A percentile compares a stretch with the other conserved stretches of the same genome.
These are phyloP conservation scores for Boletellus dicymbophilus DNA, from an alignment of 1,284 basidiomycete genomes.

Conservation along the genomic window DNA sequence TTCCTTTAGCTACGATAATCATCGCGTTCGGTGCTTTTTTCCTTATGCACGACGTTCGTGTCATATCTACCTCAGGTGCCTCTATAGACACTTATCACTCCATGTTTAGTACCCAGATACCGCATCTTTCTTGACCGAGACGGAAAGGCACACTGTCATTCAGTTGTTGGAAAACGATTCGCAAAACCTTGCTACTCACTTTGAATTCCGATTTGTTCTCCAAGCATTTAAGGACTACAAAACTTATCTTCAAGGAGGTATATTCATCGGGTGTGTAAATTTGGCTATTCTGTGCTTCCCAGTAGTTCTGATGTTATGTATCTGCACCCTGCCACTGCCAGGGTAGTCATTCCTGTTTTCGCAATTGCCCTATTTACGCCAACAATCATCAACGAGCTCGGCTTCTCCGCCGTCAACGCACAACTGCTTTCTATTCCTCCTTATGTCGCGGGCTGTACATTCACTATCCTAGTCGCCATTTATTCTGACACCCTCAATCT, in stretches of 20 bases:
- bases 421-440: too few relatives aligned
- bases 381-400: too few relatives aligned
- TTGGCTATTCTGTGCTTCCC: not conserved
- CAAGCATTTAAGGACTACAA: conserved; percentile 47
- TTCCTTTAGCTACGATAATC: conserved; percentile 36
- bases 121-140: conserved; percentile 42
- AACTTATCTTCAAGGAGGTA: conserved; percentile 42
- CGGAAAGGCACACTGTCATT: conserved; percentile 37
- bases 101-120: conserved; percentile 45
- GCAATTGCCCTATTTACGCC: too few relatives aligned
- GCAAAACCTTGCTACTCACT: conserved; percentile 36
- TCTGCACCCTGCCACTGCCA: too few relatives aligned
- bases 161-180: conserved; percentile 41
- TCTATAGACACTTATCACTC: not conserved
- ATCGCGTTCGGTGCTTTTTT: conserved; percentile 39
- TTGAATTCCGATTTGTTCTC: conserved; percentile 36
- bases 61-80: not conserved
- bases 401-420: too few relatives aligned
- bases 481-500: too few relatives aligned
- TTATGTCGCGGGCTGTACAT: too few relatives aligned
- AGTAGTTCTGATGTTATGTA: too few relatives aligned
- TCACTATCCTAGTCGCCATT: too few relatives aligned
- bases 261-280: conserved; percentile 42
- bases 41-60: conserved; percentile 44
- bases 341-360: too few relatives aligned